A percentile compares a stretch with the other conserved stretches of the same genome.
Conservation (phyloP, 768 basidiomycete genomes). For the Mycena sanguinolenta region DNA sequence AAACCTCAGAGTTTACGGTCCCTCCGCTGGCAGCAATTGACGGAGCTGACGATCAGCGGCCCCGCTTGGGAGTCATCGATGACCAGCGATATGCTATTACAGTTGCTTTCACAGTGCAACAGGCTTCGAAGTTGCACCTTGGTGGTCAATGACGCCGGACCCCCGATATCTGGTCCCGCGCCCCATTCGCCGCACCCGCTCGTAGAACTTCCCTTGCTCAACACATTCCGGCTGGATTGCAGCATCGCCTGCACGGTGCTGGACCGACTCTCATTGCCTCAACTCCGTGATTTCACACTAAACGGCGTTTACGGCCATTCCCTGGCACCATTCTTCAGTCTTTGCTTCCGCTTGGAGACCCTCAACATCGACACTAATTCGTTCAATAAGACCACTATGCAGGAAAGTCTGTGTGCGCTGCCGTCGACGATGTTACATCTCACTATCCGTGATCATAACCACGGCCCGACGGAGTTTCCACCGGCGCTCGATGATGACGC, state of each 20-base stretch:
- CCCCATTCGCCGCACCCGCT: background rate
- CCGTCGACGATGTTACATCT: background rate
- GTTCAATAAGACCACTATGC: background rate
- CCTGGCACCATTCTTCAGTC: background rate
- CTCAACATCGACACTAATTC: background rate
- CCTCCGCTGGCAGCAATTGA: background rate
- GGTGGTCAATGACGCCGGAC: background rate
- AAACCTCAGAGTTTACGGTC: background rate
- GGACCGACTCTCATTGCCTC: background rate
- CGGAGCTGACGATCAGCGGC: background rate
- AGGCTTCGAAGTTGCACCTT: slow-evolving; percentile 2
- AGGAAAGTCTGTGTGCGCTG: background rate
- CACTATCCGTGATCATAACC: background rate
- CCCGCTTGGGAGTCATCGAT: background rate
- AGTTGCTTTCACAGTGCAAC: background rate
- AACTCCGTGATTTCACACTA: background rate
- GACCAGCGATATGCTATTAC: background rate
- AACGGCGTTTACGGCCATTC: background rate
- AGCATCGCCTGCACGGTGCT: background rate
- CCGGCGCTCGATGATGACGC: background rate
- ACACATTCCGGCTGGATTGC: background rate
- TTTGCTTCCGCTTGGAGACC: background rate
- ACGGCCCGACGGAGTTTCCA: background rate
- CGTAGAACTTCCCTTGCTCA: background rate
- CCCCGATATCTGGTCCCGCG: background rate